Percentiles rank a stretch among this genome's conserved stretches.
phyloP scores from a whole-genome alignment of 345 rosid genomes.

The Syzygium grande region DNA sequence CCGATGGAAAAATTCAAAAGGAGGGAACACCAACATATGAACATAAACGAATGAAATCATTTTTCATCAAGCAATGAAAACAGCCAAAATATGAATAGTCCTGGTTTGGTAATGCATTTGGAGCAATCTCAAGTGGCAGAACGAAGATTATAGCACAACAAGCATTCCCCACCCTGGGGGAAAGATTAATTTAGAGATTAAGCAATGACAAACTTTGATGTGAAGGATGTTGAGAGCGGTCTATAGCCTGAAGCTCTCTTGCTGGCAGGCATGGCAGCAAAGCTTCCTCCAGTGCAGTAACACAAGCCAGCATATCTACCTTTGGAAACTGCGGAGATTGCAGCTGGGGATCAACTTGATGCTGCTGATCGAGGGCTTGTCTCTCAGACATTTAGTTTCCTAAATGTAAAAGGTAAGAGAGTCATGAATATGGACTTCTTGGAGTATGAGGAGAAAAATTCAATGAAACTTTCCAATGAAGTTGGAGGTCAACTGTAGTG shows the following conservation, averaged over 20 bases:
- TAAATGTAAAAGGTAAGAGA: not conserved
- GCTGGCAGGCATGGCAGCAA: slow-evolving; percentile 96
- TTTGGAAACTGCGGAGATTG: slow-evolving; percentile 22
- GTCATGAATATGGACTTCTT: not conserved
- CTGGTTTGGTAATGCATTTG: not conserved
- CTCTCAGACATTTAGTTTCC: not conserved
- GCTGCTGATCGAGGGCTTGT: slow-evolving; percentile 16
- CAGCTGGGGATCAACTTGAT: slow-evolving; percentile 21
- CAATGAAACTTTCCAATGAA: not conserved
- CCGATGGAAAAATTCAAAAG: not conserved
- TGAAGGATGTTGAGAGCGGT: slow-evolving; percentile 93
- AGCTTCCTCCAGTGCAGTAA: slow-evolving; percentile 75
- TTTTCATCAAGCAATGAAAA: not conserved
- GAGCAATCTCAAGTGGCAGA: not conserved
- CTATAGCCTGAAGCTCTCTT: slow-evolving; percentile 95
- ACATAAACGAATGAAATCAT: not conserved
- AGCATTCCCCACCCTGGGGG: not conserved
- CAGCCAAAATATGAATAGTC: not conserved
- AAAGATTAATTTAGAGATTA: not conserved
- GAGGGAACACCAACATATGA: not conserved
- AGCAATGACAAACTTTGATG: slow-evolving; percentile 64
- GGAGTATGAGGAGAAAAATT: not conserved
- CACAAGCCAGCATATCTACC: slow-evolving; percentile 70
- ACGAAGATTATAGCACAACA: not conserved
- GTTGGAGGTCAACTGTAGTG: not conserved